phyloP scores from a whole-genome alignment of 139 green algal genomes.

The Micractinium conductrix region DNA sequence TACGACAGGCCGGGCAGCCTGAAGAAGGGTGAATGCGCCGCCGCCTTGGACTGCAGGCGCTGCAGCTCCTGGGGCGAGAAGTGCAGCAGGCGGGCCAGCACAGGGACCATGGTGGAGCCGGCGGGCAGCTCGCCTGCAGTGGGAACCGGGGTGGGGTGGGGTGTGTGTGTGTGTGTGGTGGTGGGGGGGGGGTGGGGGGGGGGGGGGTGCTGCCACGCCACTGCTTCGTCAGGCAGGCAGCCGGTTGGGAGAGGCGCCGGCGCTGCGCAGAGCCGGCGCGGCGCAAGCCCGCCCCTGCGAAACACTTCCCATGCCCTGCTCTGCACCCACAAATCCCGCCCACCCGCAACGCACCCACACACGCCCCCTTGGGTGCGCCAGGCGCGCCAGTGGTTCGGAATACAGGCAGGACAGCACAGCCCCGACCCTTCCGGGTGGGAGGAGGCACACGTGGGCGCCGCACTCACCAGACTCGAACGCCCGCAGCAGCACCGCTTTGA shows the following conservation, averaged over 20 bases:
- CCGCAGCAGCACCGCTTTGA: conserved; percentile 57
- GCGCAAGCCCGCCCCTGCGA: too few relatives aligned
- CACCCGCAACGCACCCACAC: too few relatives aligned
- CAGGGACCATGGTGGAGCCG: conserved; percentile 48
- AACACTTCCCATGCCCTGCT: too few relatives aligned
- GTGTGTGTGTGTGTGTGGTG: not conserved
- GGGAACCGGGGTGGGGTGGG: not conserved
- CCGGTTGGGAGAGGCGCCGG: too few relatives aligned
- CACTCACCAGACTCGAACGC: conserved; percentile 48
- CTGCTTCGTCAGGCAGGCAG: too few relatives aligned
- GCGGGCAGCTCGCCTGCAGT: conserved; percentile 49
- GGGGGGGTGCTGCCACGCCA: not conserved
- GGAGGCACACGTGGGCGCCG: not conserved
- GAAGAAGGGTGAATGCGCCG: not conserved
- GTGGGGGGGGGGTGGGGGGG: not conserved
- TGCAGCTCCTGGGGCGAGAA: conserved; percentile 57
- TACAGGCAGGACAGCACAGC: too few relatives aligned
- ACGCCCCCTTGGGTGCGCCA: too few relatives aligned
- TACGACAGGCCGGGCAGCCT: not conserved
- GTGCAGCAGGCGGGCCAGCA: conserved; percentile 55
- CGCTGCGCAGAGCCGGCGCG: too few relatives aligned
- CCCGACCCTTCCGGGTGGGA: too few relatives aligned
- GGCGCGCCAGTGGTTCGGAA: too few relatives aligned
- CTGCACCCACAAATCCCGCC: too few relatives aligned
- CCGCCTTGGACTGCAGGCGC: conserved; percentile 26